phyloP scores from a whole-genome alignment of 495 filamentous ascomycete genomes.

The Xanthoparmelia taractica region DNA sequence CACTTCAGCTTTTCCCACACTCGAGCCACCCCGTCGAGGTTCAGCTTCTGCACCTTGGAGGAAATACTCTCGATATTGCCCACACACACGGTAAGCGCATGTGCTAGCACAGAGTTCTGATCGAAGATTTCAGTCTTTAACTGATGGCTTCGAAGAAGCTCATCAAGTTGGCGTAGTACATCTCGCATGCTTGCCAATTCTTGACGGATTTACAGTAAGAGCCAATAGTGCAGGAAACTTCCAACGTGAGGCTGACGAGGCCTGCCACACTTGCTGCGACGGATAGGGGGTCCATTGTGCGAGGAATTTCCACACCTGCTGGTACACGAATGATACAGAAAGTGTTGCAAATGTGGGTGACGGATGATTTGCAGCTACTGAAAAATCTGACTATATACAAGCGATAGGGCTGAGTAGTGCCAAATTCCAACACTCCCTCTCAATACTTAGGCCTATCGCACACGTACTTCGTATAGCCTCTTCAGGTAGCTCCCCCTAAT shows the following conservation, averaged over 20 bases:
- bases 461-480: too few species aligned
- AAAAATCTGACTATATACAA: too few species aligned
- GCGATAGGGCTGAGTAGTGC: too few species aligned
- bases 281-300: constrained; percentile 15
- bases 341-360: too few species aligned
- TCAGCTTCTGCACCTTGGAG: neutral
- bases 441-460: too few species aligned
- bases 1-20: constrained; percentile 12
- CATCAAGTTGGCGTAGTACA: neutral
- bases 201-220: constrained; percentile 14
- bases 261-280: constrained; percentile 15
- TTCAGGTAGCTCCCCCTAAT: too few species aligned
- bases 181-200: constrained; percentile 1
- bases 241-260: constrained; percentile 7
- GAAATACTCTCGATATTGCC: constrained; percentile 3
- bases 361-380: too few species aligned
- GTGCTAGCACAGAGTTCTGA: neutral
- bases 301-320: neutral
- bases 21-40: neutral
- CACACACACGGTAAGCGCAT: neutral
- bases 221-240: constrained; percentile 9
- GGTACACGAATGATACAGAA: too few species aligned
- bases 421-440: too few species aligned
- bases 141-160: neutral
- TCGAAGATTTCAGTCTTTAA: constrained; percentile 1